Percentiles rank a stretch among this genome's conserved stretches.
These are phyloP conservation scores for Chernovozyma sophiae-reginae DNA, from an alignment of 1,139 yeast species.

Conservation along the genomic window DNA sequence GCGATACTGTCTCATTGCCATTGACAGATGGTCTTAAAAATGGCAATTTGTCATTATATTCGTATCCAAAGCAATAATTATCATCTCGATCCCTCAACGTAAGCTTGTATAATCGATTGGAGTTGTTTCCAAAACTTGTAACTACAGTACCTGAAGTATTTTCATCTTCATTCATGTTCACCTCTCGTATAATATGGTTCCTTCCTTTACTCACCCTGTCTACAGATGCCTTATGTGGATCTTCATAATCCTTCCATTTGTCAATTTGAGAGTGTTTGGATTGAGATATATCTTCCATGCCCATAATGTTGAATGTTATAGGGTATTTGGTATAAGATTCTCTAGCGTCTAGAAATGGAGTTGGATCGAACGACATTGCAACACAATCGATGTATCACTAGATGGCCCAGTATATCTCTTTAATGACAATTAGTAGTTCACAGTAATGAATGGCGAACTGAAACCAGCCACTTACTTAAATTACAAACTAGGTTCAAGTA, in stretches of 20 bases:
- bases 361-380: conserved; percentile 15
- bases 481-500: too few species aligned
- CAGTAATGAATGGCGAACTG: too few species aligned
- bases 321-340: conserved; percentile 14
- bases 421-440: too few species aligned
- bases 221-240: conserved; percentile 39
- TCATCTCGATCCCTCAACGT: conserved; percentile 28
- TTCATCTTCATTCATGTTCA: conserved; percentile 24
- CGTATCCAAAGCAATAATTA: conserved; percentile 38
- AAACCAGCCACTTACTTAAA: too few species aligned
- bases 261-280: conserved; percentile 34
- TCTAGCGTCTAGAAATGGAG: conserved; percentile 10
- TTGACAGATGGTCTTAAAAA: conserved; percentile 23
- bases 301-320: conserved; percentile 27
- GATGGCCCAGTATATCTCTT: too few species aligned
- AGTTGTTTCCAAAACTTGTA: too few species aligned
- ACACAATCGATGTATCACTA: too few species aligned
- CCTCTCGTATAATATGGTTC: conserved; percentile 27
- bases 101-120: too few species aligned
- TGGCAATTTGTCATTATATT: conserved; percentile 30
- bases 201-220: conserved; percentile 25
- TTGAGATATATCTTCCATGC: conserved; percentile 32
- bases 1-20: conserved; percentile 18
- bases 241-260: conserved; percentile 34
- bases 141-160: conserved; percentile 12